Evolutionary conservation across 2,329 filamentous ascomycete species (phyloP), one percentile per base, ranked within the genome.

Genomic region (Clonostachys rhizophaga): DNA sequence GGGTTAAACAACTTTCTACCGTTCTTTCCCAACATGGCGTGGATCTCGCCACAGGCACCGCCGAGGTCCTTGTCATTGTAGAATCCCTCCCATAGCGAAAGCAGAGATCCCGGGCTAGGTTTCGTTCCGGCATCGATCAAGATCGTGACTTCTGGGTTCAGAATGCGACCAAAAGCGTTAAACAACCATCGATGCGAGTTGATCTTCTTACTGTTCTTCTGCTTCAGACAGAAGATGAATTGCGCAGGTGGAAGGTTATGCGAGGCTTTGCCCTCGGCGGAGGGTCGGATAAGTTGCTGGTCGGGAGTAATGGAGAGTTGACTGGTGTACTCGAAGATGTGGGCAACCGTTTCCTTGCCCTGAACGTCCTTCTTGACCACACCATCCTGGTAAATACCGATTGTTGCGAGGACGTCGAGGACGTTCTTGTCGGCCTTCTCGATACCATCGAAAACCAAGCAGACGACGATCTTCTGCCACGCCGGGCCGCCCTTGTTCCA

Each of bases 121-220:
- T 95, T 96, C 35, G 91, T 96, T 74, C 91, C 91, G 33, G 91
- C 91, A 71, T 96, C 91, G 46, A 96, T 83, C 57, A 96, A 76
- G 65, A 96, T 94, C 66, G 88, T 92, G 49, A 96, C 83, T 68
- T 96, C 91, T 8, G 91, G 91, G 71, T 96, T 95, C 55, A 96
- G 72, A 55, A 96, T 92, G 54, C 90, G 87, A 52, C 91, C 91
- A 65, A 96, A 95, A 34, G 87, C 91, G 57, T 94, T 95, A 74
- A 96, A 96, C 34, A 96, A 78, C 91, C 91, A 96, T 74, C 91
- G 79, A 68, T 96, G 91, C 16, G 91, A 96, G 74, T 96, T 96
- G 75, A 96, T 96, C 80, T 96, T 96, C 77, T 96, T 96, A 75
- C 78, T 94, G 77, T 96, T 96, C 79, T 94, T 90, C 66, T 92